These are phyloP conservation scores for Phytophthora hibernalis DNA, from an alignment of 352 stramenopile genomes.

Conservation along the genomic window DNA sequence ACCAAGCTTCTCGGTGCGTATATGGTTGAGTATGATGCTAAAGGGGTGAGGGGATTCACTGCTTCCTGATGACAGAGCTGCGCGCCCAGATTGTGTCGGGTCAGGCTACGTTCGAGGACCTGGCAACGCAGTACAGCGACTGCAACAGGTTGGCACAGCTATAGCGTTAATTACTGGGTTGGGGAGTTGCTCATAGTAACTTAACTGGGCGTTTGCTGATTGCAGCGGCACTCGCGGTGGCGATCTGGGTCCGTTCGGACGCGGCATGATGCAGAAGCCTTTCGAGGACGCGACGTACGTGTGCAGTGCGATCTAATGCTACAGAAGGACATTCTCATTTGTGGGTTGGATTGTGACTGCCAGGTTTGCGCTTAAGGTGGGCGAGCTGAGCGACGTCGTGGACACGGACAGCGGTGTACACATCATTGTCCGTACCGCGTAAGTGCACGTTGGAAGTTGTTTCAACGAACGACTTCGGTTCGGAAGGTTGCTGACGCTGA, in stretches of 20 bases:
- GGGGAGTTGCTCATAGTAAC: neutral
- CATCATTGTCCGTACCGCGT: conserved; percentile 95
- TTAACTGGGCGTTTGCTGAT: neutral
- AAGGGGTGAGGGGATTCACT: neutral
- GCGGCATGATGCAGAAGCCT: conserved; percentile 93
- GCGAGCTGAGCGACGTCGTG: conserved; percentile 95
- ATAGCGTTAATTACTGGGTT: neutral
- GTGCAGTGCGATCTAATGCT: neutral
- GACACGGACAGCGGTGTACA: conserved; percentile 97
- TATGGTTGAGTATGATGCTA: neutral
- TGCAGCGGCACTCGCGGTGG: conserved; percentile 80
- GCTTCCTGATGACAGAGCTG: conserved; percentile 52
- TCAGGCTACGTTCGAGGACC: conserved; percentile 80
- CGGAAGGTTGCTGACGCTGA: neutral
- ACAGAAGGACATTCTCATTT: neutral
- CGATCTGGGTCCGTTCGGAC: conserved; percentile 91
- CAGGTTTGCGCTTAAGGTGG: conserved; percentile 91
- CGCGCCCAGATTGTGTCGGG: conserved; percentile 81
- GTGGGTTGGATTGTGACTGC: neutral
- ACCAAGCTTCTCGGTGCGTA: conserved; percentile 70
- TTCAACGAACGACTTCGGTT: neutral
- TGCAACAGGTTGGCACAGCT: conserved; percentile 56
- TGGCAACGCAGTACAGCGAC: conserved; percentile 86
- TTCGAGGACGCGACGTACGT: conserved; percentile 89
- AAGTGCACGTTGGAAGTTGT: conserved; percentile 21